Evolutionary conservation across 148 eudicot genomes (phyloP).

Genomic region (Rhododendron griersonianum): DNA sequence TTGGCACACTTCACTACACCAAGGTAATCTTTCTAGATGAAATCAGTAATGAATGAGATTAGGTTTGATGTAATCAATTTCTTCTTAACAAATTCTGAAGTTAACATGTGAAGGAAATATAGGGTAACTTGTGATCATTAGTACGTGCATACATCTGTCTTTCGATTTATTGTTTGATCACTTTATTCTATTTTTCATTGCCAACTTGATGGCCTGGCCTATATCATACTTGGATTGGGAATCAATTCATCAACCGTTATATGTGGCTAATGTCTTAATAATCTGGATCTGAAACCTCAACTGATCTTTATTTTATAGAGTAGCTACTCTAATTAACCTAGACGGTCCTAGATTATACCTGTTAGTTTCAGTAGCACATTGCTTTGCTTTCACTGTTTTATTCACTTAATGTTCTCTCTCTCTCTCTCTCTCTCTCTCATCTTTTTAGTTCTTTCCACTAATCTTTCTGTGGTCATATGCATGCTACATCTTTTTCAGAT

Average conservation of each 20-base stretch:
- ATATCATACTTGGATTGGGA: not conserved
- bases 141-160: not conserved
- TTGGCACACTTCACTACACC: not conserved
- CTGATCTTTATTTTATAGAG: not conserved
- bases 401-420: not conserved
- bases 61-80: not conserved
- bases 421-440: not conserved
- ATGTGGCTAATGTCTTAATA: not conserved
- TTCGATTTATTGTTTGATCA: not conserved
- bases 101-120: not conserved
- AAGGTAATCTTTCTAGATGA: not conserved
- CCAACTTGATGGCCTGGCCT: not conserved
- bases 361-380: not conserved
- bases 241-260: not conserved
- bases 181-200: not conserved
- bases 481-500: not conserved
- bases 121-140: not conserved
- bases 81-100: not conserved
- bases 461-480: constrained; percentile 14
- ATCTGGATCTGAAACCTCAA: not conserved
- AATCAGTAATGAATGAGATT: not conserved
- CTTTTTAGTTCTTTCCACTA: not conserved
- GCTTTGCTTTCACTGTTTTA: not conserved
- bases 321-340: not conserved
- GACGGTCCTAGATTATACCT: not conserved